These are phyloP conservation scores for Podospora pseudoanserina DNA, from an alignment of 495 filamentous ascomycete genomes.

Conservation along the genomic window DNA sequence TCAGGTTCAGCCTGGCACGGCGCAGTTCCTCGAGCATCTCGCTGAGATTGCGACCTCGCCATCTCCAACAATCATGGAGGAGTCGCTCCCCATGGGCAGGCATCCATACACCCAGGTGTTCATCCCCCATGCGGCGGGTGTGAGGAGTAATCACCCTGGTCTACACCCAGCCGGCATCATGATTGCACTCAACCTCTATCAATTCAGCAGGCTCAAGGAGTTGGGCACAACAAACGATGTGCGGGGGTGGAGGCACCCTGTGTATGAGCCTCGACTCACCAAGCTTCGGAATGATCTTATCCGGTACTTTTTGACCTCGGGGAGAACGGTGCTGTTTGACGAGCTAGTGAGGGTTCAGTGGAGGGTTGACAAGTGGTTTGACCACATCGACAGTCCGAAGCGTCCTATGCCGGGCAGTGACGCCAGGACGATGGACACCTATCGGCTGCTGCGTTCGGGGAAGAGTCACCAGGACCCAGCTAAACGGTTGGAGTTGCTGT, in stretches of 20 bases:
- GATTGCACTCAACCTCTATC: not conserved
- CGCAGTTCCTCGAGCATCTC: not conserved
- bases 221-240: not conserved
- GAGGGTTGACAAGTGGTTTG: not conserved
- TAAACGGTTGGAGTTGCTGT: not conserved
- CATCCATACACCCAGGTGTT: not conserved
- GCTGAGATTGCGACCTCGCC: not conserved
- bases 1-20: not conserved
- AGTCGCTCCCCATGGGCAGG: not conserved
- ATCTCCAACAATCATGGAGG: not conserved
- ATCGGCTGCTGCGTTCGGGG: too few relatives aligned
- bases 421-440: not conserved
- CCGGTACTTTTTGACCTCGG: not conserved
- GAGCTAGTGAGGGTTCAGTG: not conserved
- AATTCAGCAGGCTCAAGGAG: not conserved
- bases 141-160: not conserved
- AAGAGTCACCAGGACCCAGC: not conserved
- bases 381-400: not conserved
- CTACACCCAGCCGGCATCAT: not conserved
- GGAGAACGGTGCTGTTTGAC: not conserved
- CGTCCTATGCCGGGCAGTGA: not conserved
- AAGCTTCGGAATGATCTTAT: not conserved
- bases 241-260: not conserved
- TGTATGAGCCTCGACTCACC: not conserved
- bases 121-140: not conserved